Conservation (phyloP, 2,329 filamentous ascomycete species). For the Nemania diffusa region DNA sequence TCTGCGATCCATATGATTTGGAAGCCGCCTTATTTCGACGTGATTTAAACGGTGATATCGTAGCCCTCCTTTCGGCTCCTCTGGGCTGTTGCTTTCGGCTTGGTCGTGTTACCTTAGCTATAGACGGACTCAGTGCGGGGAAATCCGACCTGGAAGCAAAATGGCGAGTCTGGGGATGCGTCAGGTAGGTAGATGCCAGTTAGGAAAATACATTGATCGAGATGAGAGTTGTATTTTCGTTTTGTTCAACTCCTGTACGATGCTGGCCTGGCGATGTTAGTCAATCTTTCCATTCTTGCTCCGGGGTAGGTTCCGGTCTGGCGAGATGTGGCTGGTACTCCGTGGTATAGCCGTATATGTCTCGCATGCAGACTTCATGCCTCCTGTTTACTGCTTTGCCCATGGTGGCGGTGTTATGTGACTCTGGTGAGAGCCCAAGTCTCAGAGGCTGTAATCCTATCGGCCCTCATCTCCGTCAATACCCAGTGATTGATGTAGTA, state of each 20-base stretch:
- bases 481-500: background rate
- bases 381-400: background rate
- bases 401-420: background rate
- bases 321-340: background rate
- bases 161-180: background rate
- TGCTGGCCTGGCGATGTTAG: background rate
- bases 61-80: background rate
- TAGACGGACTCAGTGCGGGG: too few relatives aligned
- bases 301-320: background rate
- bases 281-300: background rate
- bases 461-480: background rate
- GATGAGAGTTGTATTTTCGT: background rate
- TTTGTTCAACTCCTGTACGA: background rate
- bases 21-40: background rate
- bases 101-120: background rate
- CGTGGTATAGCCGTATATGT: background rate
- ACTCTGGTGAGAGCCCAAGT: background rate
- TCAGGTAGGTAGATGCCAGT: background rate
- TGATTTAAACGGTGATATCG: background rate
- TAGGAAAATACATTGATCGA: background rate
- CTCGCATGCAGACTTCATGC: background rate
- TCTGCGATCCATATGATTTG: background rate
- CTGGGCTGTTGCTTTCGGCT: background rate
- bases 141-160: too few relatives aligned
- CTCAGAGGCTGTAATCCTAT: background rate